A percentile compares a stretch with the other conserved stretches of the same genome.
These are phyloP conservation scores for Neotropicomus parvogracilis DNA, from an alignment of 1,284 basidiomycete genomes.

Conservation along the genomic window DNA sequence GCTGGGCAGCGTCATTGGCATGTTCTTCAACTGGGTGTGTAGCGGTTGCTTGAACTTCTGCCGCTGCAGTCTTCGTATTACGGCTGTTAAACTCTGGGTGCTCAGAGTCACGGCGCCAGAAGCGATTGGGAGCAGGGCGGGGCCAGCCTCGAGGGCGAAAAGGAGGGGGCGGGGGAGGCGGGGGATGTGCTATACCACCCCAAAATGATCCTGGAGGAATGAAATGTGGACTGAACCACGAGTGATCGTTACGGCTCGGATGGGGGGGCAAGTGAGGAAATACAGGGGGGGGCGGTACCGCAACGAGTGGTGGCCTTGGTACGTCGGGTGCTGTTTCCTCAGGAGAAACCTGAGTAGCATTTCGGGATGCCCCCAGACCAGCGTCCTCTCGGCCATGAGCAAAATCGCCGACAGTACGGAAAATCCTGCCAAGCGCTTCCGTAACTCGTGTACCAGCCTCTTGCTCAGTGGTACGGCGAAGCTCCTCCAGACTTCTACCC, in stretches of 20 bases:
- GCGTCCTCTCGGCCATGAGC: slow-evolving; percentile 13
- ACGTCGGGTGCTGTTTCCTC: slow-evolving; percentile 1
- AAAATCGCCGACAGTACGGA: slow-evolving; percentile 50
- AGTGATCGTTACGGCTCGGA: slow-evolving; percentile 20
- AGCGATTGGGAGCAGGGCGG: slow-evolving; percentile 26
- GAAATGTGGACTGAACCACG: slow-evolving; percentile 24
- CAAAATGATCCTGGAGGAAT: slow-evolving; percentile 12
- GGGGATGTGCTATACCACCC: slow-evolving; percentile 10
- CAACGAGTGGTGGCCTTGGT: slow-evolving; percentile 1
- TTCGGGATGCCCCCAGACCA: slow-evolving; percentile 1
- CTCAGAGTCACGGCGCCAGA: slow-evolving; percentile 20
- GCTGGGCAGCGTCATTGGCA: not conserved
- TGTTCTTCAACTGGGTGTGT: slow-evolving; percentile 5
- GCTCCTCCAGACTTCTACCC: slow-evolving; percentile 40
- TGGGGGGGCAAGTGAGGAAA: slow-evolving; percentile 13
- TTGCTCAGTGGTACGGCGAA: slow-evolving; percentile 50
- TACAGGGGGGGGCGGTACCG: slow-evolving; percentile 2
- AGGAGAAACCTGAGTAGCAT: not conserved
- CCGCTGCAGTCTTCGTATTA: slow-evolving; percentile 7
- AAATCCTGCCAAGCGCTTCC: slow-evolving; percentile 57
- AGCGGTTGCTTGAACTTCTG: slow-evolving; percentile 17
- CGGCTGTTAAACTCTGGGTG: not conserved
- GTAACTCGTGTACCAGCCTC: slow-evolving; percentile 62
- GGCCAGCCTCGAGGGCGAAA: slow-evolving; percentile 19
- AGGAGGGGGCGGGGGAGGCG: slow-evolving; percentile 10